Evolutionary conservation across 805 yeast species (phyloP).

Genomic region (Babjeviella inositovora): DNA sequence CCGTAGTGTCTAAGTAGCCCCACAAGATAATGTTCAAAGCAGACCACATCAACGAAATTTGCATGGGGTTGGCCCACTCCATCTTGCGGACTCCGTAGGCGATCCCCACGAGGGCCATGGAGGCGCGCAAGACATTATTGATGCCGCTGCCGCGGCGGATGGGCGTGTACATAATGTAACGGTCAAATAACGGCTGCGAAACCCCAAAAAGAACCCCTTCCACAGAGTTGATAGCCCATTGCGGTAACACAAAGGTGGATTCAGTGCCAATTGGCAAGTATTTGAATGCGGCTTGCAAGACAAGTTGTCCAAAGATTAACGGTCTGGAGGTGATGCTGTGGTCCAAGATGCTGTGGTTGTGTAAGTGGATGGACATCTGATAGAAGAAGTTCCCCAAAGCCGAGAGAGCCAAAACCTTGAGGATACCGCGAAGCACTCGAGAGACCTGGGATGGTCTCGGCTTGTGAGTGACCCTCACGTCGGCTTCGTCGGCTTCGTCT

Average conservation of each 20-base stretch:
- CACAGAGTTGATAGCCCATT: not conserved
- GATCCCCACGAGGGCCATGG: slow-evolving; percentile 54
- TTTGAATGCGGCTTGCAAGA: not conserved
- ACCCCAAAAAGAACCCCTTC: slow-evolving; percentile 1
- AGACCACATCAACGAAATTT: slow-evolving; percentile 49
- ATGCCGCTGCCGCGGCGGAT: slow-evolving; percentile 10
- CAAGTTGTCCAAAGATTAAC: slow-evolving; percentile 6
- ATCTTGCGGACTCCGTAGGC: slow-evolving; percentile 53
- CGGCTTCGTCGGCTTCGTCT: slow-evolving; percentile 4
- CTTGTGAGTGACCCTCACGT: slow-evolving; percentile 17
- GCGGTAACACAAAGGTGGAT: not conserved
- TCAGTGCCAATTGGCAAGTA: not conserved
- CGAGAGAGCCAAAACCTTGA: too few relatives aligned
- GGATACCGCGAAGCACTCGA: too few relatives aligned
- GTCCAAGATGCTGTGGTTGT: slow-evolving; percentile 15
- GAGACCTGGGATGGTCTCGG: too few relatives aligned
- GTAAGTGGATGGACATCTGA: slow-evolving; percentile 20
- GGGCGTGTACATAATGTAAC: slow-evolving; percentile 11
- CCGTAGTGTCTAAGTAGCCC: slow-evolving; percentile 46
- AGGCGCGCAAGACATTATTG: slow-evolving; percentile 21
- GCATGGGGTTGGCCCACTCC: slow-evolving; percentile 53
- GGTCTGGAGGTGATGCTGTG: slow-evolving; percentile 11
- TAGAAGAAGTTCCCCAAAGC: too few relatives aligned
- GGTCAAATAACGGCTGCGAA: slow-evolving; percentile 11
- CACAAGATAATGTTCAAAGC: slow-evolving; percentile 50